Percentiles rank a stretch among this genome's conserved stretches.
Conservation (phyloP, 1,139 yeast genomes). For the Kluyveromyces sp. region DNA sequence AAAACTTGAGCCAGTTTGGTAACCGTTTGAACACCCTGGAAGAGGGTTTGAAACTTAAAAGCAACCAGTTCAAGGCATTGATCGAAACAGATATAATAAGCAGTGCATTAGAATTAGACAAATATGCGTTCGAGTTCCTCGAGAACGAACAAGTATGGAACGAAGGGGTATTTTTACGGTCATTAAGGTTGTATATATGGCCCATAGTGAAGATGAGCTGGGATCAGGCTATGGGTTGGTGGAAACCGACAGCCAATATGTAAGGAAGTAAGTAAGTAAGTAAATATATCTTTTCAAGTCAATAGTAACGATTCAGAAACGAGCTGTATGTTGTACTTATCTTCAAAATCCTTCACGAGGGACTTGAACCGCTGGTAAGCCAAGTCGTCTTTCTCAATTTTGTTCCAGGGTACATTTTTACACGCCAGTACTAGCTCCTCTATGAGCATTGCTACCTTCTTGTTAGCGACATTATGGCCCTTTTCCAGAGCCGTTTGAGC, state of each 20-base stretch:
- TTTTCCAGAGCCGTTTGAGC: slow-evolving; percentile 8
- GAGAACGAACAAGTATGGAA: slow-evolving; percentile 17
- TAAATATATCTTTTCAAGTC: background rate
- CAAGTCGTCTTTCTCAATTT: slow-evolving; percentile 12
- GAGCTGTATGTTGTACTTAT: slow-evolving; percentile 29
- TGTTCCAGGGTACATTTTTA: slow-evolving; percentile 18
- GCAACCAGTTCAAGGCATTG: slow-evolving; percentile 16
- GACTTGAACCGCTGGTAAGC: slow-evolving; percentile 10
- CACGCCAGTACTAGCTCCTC: slow-evolving; percentile 11
- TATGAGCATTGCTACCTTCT: slow-evolving; percentile 12
- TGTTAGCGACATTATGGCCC: slow-evolving; percentile 9
- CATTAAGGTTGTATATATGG: slow-evolving; percentile 1
- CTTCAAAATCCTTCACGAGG: slow-evolving; percentile 12
- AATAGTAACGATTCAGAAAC: slow-evolving; percentile 23
- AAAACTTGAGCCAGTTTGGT: slow-evolving; percentile 49
- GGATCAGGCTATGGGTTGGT: background rate
- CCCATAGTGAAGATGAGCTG: slow-evolving; percentile 1
- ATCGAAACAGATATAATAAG: slow-evolving; percentile 30
- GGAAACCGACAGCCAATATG: background rate
- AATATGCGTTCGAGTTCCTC: slow-evolving; percentile 5
- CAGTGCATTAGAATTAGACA: slow-evolving; percentile 24
- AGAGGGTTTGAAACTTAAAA: slow-evolving; percentile 5
- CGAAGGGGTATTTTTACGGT: slow-evolving; percentile 33
- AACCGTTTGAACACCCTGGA: slow-evolving; percentile 35
- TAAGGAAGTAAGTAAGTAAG: background rate